These are phyloP conservation scores for Salix udensis DNA, from an alignment of 345 rosid genomes.

Conservation along the genomic window DNA sequence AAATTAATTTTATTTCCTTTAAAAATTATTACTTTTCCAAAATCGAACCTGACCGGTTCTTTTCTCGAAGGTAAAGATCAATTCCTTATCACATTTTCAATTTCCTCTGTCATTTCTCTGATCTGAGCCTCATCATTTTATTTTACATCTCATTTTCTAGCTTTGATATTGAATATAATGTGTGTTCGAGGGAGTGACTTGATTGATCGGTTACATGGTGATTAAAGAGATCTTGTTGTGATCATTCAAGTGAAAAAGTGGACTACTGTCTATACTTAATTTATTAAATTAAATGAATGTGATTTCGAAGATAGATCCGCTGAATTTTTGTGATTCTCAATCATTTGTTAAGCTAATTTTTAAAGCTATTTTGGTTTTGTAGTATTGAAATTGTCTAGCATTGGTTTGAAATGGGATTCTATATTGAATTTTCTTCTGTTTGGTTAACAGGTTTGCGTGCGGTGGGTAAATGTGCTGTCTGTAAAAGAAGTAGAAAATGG, in stretches of 20 bases:
- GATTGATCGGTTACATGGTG: slow-evolving; percentile 23
- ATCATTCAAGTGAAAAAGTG: not conserved
- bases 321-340: not conserved
- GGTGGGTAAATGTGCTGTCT: slow-evolving; percentile 31
- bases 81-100: not conserved
- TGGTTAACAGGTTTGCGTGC: slow-evolving; percentile 27
- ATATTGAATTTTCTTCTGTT: not conserved
- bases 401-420: not conserved
- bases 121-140: slow-evolving; percentile 13
- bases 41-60: slow-evolving; percentile 3
- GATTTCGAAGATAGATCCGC: slow-evolving; percentile 27
- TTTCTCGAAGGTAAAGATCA: slow-evolving; percentile 15
- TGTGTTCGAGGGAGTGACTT: not conserved
- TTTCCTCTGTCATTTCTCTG: slow-evolving; percentile 6
- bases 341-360: not conserved
- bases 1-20: not conserved
- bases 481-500: slow-evolving; percentile 40
- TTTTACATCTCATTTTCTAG: slow-evolving; percentile 7
- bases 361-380: not conserved
- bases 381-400: not conserved
- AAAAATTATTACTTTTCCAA: not conserved
- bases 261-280: not conserved
- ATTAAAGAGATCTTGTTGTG: slow-evolving; percentile 1
- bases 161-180: not conserved
- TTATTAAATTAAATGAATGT: not conserved